phyloP scores from a whole-genome alignment of 148 eudicot genomes.

The Rhododendron kiyosumense region DNA sequence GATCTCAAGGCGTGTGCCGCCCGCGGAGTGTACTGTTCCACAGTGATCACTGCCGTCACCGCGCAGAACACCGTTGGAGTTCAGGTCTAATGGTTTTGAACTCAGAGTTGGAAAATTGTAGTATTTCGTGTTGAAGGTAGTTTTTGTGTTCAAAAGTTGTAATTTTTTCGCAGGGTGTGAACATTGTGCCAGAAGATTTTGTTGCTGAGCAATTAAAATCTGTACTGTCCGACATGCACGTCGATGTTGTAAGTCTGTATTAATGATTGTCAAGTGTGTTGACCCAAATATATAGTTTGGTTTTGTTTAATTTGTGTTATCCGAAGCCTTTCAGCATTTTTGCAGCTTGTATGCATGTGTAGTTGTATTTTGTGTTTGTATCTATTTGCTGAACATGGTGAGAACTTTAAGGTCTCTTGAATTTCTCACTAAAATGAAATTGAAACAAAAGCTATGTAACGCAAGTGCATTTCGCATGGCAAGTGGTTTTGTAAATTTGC shows the following conservation, averaged over 20 bases:
- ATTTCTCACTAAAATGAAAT: neutral
- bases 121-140: neutral
- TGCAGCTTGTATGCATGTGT: neutral
- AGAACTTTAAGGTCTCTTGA: neutral
- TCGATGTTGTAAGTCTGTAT: constrained; percentile 66
- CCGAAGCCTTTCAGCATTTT: neutral
- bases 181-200: constrained; percentile 52
- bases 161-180: constrained; percentile 51
- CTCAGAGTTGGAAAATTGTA: neutral
- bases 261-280: neutral
- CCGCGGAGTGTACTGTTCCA: constrained; percentile 86
- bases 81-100: constrained; percentile 52
- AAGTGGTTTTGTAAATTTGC: neutral
- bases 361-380: neutral
- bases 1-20: constrained; percentile 86
- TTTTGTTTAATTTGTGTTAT: neutral
- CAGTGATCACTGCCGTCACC: constrained; percentile 86
- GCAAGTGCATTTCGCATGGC: neutral
- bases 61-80: constrained; percentile 93
- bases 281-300: neutral
- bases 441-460: neutral
- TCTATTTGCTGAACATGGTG: neutral
- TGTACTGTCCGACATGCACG: constrained; percentile 79
- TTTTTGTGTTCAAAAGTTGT: neutral
- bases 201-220: constrained; percentile 64